A percentile compares a stretch with the other conserved stretches of the same genome.
phyloP scores from a whole-genome alignment of 805 yeast genomes.

The Alloascoidea hylecoeti region DNA sequence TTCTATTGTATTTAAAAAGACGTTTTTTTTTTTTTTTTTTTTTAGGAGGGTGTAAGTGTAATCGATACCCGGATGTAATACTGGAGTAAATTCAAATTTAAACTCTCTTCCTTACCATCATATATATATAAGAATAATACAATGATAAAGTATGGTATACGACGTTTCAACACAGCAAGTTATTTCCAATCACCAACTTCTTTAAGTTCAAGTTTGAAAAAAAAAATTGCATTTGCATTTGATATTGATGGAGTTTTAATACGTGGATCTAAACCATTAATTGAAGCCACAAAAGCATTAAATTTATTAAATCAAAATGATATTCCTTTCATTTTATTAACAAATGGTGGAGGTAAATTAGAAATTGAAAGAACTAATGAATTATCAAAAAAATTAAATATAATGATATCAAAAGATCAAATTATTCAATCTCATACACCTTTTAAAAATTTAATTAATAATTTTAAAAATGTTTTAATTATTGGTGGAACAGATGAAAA shows the following conservation, averaged over 20 bases:
- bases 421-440: slow-evolving; percentile 86
- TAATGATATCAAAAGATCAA: slow-evolving; percentile 38
- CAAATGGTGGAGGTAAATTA: slow-evolving; percentile 80
- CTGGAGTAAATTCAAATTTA: too few species aligned
- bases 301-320: slow-evolving; percentile 32
- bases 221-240: slow-evolving; percentile 4
- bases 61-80: too few species aligned
- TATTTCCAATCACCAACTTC: too few species aligned
- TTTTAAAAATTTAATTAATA: slow-evolving; percentile 40
- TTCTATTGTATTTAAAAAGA: too few species aligned
- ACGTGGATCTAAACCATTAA: slow-evolving; percentile 56
- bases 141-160: too few species aligned
- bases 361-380: slow-evolving; percentile 48
- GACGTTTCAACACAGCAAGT: too few species aligned
- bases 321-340: slow-evolving; percentile 70
- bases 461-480: slow-evolving; percentile 50
- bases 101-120: too few species aligned
- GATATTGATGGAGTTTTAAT: slow-evolving; percentile 79
- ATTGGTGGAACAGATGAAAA: slow-evolving; percentile 68
- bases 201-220: neutral
- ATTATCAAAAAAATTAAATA: slow-evolving; percentile 30
- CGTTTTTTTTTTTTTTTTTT: too few species aligned
- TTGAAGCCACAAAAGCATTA: slow-evolving; percentile 49
- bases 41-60: too few species aligned
- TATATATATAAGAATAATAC: too few species aligned